A percentile compares a stretch with the other conserved stretches of the same genome.
Conservation (phyloP, 768 basidiomycete species). For the Leccinellum luteum region DNA sequence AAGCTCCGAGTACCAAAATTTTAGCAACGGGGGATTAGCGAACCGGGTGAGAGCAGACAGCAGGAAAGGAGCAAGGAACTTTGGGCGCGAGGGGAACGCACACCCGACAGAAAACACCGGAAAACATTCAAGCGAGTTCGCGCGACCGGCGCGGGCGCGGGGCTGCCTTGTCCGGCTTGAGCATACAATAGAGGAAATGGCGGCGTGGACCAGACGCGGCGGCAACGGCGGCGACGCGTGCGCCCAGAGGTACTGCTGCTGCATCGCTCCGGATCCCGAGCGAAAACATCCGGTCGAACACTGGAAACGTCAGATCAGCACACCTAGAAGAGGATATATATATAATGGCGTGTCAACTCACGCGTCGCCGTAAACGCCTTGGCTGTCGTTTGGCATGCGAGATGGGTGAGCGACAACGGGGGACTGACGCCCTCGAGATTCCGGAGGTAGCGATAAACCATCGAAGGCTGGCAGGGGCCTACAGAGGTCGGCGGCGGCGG, state of each 20-base stretch:
- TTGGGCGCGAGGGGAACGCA: no score
- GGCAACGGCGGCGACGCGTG: conserved; percentile 62
- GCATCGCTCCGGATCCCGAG: conserved; percentile 75
- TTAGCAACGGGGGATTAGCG: background rate
- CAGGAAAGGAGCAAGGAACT: no score
- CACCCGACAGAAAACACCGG: background rate
- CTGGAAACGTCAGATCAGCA: conserved; percentile 37
- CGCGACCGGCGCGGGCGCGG: conserved; percentile 46
- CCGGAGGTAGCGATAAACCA: conserved; percentile 90
- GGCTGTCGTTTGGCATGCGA: conserved; percentile 85
- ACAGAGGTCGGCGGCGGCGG: background rate
- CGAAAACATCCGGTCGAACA: conserved; percentile 89
- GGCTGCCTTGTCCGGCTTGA: conserved; percentile 56
- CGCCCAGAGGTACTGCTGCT: conserved; percentile 54
- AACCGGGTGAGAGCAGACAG: background rate
- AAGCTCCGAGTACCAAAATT: background rate
- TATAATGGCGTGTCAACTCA: conserved; percentile 38
- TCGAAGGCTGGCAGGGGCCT: conserved; percentile 87
- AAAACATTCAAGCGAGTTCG: conserved; percentile 23
- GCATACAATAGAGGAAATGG: conserved; percentile 80
- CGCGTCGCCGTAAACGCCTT: conserved; percentile 86
- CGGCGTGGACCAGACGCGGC: conserved; percentile 72
- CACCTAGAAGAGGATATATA: background rate
- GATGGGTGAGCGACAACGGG: conserved; percentile 80
- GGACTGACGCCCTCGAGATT: conserved; percentile 90